A percentile compares a stretch with the other conserved stretches of the same genome.
Evolutionary conservation across 2,329 filamentous ascomycete species (phyloP).

Genomic region (Periconia sp.): DNA sequence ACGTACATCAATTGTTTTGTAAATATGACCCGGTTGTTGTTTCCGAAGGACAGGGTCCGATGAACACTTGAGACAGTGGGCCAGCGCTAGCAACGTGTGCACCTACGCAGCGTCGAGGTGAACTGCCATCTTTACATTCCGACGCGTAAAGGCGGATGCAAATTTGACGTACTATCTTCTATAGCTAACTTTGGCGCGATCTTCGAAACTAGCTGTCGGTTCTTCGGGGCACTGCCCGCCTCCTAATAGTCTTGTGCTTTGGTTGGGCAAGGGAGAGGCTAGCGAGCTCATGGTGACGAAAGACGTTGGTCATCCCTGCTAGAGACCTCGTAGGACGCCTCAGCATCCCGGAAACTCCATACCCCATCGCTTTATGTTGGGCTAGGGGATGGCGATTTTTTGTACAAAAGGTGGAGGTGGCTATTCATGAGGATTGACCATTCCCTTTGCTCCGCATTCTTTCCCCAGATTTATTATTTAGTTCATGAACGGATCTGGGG

Average conservation of each 20-base stretch:
- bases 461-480: not conserved
- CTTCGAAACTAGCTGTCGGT: not conserved
- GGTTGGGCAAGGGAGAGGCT: slow-evolving; percentile 1
- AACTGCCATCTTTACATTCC: slow-evolving; percentile 1
- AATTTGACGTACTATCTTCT: not conserved
- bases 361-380: slow-evolving; percentile 9
- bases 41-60: too few species aligned
- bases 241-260: not conserved
- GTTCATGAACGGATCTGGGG: too few species aligned
- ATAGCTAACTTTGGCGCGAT: slow-evolving; percentile 1
- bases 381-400: slow-evolving; percentile 4
- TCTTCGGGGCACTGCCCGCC: not conserved
- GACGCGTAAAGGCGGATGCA: too few species aligned
- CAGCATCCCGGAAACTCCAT: slow-evolving; percentile 25
- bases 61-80: too few species aligned
- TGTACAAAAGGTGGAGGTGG: slow-evolving; percentile 21
- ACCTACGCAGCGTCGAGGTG: not conserved
- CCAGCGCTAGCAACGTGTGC: not conserved
- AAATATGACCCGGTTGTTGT: too few species aligned
- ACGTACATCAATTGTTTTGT: too few species aligned
- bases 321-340: slow-evolving; percentile 15
- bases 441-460: not conserved
- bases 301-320: slow-evolving; percentile 13
- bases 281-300: slow-evolving; percentile 16
- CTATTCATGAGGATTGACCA: not conserved